Conservation (phyloP, 2,329 filamentous ascomycete genomes). For the Lasiodiplodia sp. region DNA sequence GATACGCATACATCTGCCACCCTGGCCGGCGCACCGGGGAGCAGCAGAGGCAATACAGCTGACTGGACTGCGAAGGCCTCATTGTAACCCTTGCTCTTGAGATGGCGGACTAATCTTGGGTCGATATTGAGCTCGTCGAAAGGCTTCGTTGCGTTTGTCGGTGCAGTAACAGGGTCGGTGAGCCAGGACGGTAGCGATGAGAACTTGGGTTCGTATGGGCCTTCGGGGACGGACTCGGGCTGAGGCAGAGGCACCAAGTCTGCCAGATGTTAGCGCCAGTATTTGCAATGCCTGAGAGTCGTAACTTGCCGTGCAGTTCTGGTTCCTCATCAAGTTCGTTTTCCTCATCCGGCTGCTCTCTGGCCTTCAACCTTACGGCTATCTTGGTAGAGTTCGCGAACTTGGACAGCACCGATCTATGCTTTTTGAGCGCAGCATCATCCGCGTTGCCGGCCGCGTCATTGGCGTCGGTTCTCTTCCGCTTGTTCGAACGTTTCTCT, state of each 20-base stretch:
- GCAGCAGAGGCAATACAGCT: slow-evolving; percentile 78
- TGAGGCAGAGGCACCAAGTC: slow-evolving; percentile 85
- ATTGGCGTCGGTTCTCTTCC: slow-evolving; percentile 40
- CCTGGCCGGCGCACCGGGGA: slow-evolving; percentile 68
- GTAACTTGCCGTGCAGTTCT: slow-evolving; percentile 59
- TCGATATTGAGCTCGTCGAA: slow-evolving; percentile 73
- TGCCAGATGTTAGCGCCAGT: slow-evolving; percentile 27
- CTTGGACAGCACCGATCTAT: slow-evolving; percentile 52
- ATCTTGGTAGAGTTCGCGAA: slow-evolving; percentile 51
- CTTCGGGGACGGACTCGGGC: slow-evolving; percentile 67
- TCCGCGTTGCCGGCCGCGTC: slow-evolving; percentile 40
- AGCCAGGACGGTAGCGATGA: slow-evolving; percentile 84
- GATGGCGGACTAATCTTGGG: slow-evolving; percentile 63
- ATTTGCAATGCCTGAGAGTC: neutral
- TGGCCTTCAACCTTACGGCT: slow-evolving; percentile 31
- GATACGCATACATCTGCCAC: slow-evolving; percentile 86
- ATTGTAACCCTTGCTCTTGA: slow-evolving; percentile 73
- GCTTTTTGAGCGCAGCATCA: slow-evolving; percentile 42
- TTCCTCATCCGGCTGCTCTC: slow-evolving; percentile 32
- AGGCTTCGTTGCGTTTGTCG: slow-evolving; percentile 63
- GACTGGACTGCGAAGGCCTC: slow-evolving; percentile 82
- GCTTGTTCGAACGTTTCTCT: slow-evolving; percentile 46
- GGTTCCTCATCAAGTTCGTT: slow-evolving; percentile 36
- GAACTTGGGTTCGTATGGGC: slow-evolving; percentile 69
- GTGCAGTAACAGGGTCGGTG: slow-evolving; percentile 73